phyloP scores from a whole-genome alignment of 2,329 filamentous ascomycete species.

The Aspergillus hortae region DNA sequence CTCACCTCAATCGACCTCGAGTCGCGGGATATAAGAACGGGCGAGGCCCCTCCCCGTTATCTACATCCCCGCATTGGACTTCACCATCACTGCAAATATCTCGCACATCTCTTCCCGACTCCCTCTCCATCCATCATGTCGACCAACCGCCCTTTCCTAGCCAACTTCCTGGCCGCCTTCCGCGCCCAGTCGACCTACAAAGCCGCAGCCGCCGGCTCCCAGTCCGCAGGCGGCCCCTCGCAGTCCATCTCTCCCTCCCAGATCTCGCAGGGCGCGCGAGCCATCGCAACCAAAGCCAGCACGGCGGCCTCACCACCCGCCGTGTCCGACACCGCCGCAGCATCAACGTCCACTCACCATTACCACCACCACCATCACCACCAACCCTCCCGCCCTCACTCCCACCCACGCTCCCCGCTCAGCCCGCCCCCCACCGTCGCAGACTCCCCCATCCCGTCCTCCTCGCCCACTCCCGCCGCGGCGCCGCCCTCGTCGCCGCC shows the following conservation, averaged over 20 bases:
- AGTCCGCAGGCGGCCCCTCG: constrained; percentile 31
- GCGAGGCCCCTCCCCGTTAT: neutral
- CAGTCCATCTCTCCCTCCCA: constrained; percentile 40
- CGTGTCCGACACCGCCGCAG: neutral
- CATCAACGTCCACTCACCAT: constrained; percentile 15
- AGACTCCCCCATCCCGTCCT: constrained; percentile 36
- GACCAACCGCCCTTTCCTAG: constrained; percentile 63
- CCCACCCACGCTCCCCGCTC: constrained; percentile 25
- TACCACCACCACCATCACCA: constrained; percentile 13
- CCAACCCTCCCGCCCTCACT: constrained; percentile 15
- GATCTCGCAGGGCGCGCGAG: constrained; percentile 40
- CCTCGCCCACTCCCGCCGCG: constrained; percentile 36
- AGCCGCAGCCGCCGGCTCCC: constrained; percentile 29
- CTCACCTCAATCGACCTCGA: neutral
- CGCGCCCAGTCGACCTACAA: constrained; percentile 62
- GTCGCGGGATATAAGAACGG: neutral
- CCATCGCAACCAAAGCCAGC: constrained; percentile 47
- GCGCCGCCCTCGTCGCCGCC: constrained; percentile 20
- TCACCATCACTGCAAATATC: neutral
- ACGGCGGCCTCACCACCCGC: constrained; percentile 13
- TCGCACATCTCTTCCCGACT: neutral
- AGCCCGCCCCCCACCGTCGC: constrained; percentile 33
- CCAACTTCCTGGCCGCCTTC: constrained; percentile 66
- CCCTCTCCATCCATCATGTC: constrained; percentile 49
- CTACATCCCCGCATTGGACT: neutral